phyloP scores from a whole-genome alignment of 2,329 filamentous ascomycete species.

The Claviceps africana region DNA sequence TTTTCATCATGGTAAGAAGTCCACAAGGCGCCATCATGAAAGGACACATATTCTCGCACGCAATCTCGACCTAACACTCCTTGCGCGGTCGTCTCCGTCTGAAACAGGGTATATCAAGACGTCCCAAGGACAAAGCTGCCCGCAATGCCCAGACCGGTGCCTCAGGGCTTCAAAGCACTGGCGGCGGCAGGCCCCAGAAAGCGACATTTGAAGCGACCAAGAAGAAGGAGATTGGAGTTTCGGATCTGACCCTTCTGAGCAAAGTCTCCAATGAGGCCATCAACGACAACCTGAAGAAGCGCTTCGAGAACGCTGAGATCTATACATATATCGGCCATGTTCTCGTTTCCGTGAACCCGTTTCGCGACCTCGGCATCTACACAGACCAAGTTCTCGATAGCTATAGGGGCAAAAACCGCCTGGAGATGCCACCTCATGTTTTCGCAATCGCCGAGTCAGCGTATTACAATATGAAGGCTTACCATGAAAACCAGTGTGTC shows the following conservation, averaged over 20 bases:
- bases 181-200: slow-evolving; percentile 66
- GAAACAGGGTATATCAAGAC: slow-evolving; percentile 24
- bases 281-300: slow-evolving; percentile 97
- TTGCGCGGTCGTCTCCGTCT: background rate
- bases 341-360: slow-evolving; percentile 96
- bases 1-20: slow-evolving; percentile 20
- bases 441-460: slow-evolving; percentile 92
- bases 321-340: slow-evolving; percentile 99
- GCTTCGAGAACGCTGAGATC: slow-evolving; percentile 94
- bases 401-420: slow-evolving; percentile 91
- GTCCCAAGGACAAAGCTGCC: slow-evolving; percentile 26
- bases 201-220: slow-evolving; percentile 90
- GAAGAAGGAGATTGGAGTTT: slow-evolving; percentile 99
- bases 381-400: slow-evolving; percentile 85
- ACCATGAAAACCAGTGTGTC: slow-evolving; percentile 97
- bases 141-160: slow-evolving; percentile 25
- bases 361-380: slow-evolving; percentile 94
- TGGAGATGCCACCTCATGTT: slow-evolving; percentile 90
- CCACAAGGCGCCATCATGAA: slow-evolving; percentile 3
- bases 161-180: slow-evolving; percentile 20
- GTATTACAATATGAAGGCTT: slow-evolving; percentile 99
- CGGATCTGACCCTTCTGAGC: slow-evolving; percentile 91
- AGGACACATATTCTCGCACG: background rate
- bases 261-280: slow-evolving; percentile 99
- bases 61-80: slow-evolving; percentile 1